phyloP scores from a whole-genome alignment of 2,329 filamentous ascomycete species.

The Fonsecaea pedrosoi region DNA sequence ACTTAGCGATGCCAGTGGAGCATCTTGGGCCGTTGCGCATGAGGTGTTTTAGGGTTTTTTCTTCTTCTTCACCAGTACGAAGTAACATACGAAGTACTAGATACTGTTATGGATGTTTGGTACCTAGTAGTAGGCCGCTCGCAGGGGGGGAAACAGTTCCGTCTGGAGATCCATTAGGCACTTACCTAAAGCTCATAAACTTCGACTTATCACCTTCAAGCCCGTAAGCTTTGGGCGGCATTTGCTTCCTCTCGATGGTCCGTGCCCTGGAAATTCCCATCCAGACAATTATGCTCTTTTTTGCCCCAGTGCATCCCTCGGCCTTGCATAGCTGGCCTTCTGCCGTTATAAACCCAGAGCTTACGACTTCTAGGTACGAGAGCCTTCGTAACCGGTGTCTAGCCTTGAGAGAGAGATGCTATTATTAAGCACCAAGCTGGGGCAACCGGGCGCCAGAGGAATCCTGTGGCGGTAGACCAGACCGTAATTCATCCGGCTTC shows the following conservation, averaged over 20 bases:
- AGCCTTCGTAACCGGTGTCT: not conserved
- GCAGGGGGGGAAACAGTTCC: not conserved
- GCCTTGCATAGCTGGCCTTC: not conserved
- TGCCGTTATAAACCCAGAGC: not conserved
- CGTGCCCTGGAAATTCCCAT: not conserved
- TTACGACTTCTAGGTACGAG: not conserved
- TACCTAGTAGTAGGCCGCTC: not conserved
- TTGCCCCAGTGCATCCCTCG: not conserved
- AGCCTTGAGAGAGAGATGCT: not conserved
- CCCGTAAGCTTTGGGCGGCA: not conserved
- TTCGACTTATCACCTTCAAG: not conserved
- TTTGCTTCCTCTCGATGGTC: not conserved
- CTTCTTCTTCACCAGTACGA: not conserved
- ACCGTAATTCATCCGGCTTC: not conserved
- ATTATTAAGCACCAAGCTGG: slow-evolving; percentile 1
- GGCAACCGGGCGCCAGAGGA: not conserved
- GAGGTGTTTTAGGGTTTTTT: not conserved
- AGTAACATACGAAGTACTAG: not conserved
- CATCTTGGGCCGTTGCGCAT: slow-evolving; percentile 7
- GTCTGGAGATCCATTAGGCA: not conserved
- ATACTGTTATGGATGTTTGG: not conserved
- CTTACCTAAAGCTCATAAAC: not conserved
- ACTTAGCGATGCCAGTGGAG: not conserved
- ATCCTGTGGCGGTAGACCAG: not conserved
- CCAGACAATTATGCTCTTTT: not conserved